Conservation (phyloP, 2,329 filamentous ascomycete species). For the Sordariomycetes sp. region DNA sequence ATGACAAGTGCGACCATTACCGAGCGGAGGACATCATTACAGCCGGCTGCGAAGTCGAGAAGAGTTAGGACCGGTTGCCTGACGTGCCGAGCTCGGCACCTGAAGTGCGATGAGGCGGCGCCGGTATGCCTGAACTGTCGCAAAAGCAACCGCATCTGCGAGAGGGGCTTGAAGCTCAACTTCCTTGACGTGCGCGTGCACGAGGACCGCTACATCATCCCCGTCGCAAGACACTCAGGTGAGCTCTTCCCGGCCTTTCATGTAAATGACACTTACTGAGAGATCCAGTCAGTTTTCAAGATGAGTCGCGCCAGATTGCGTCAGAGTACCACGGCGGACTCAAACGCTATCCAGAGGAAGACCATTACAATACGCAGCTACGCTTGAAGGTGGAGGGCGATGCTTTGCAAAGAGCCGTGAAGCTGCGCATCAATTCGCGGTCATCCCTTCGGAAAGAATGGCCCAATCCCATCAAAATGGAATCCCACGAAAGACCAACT, state of each 20-base stretch:
- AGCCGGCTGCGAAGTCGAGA: neutral
- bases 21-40: neutral
- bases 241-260: neutral
- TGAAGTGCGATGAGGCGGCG: conserved; percentile 77
- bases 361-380: too few species aligned
- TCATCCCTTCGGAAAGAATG: too few species aligned
- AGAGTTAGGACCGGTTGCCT: conserved; percentile 68
- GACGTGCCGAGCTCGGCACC: conserved; percentile 79
- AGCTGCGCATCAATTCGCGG: too few species aligned
- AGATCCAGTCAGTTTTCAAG: conserved; percentile 66
- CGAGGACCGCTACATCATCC: conserved; percentile 31
- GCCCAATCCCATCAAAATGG: too few species aligned
- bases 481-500: too few species aligned
- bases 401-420: too few species aligned
- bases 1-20: neutral
- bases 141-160: conserved; percentile 80
- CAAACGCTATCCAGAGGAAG: neutral
- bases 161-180: conserved; percentile 78
- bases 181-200: conserved; percentile 80
- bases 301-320: conserved; percentile 84
- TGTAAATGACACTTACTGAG: neutral
- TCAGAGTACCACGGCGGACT: conserved; percentile 58
- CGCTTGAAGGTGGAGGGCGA: too few species aligned
- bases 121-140: conserved; percentile 67
- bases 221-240: conserved; percentile 1